phyloP scores from a whole-genome alignment of 371 early-diverging fungal genomes.

The Choanephora cucurbitarum region DNA sequence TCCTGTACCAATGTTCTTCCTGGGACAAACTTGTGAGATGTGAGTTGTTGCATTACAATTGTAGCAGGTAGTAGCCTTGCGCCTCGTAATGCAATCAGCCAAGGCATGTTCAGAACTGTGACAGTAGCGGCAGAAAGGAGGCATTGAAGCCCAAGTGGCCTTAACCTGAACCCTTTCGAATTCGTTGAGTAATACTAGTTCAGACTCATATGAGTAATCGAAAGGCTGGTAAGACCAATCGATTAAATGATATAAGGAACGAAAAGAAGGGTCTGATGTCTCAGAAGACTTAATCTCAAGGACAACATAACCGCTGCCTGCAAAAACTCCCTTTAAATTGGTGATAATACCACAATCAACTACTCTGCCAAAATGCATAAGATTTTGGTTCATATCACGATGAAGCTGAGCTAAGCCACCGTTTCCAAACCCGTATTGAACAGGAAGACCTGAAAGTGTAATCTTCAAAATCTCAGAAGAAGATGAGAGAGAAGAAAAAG shows the following conservation, averaged over 20 bases:
- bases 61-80: background rate
- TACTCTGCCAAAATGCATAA: background rate
- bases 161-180: background rate
- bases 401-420: background rate
- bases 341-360: conserved; percentile 6
- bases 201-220: background rate
- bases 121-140: conserved; percentile 10
- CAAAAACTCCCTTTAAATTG: background rate
- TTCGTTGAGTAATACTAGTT: too few relatives aligned
- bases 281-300: conserved; percentile 39
- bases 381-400: conserved; percentile 2
- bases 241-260: conserved; percentile 55
- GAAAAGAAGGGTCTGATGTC: conserved; percentile 5
- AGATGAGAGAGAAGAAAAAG: conserved; percentile 1
- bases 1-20: too few relatives aligned
- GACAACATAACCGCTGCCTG: conserved; percentile 8
- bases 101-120: conserved; percentile 5
- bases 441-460: background rate
- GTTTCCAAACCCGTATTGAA: background rate
- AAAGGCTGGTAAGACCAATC: conserved; percentile 33
- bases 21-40: background rate
- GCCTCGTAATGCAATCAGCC: background rate
- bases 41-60: conserved; percentile 1
- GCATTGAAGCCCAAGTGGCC: conserved; percentile 5
- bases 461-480: background rate